Conservation (phyloP, 176 grass and related monocot species). For the Oropetium thomaeum region DNA sequence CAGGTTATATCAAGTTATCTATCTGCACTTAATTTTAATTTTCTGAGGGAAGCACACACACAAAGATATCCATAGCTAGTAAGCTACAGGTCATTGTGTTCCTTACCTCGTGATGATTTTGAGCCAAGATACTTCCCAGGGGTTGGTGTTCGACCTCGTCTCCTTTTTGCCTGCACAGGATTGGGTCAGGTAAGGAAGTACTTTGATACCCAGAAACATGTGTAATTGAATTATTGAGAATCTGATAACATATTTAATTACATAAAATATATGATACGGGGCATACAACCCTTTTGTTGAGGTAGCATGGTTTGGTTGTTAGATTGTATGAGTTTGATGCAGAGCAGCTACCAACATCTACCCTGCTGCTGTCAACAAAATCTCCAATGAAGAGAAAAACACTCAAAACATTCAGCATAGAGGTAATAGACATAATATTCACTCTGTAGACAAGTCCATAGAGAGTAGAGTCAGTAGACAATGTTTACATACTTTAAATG, state of each 20-base stretch:
- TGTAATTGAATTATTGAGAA: not conserved
- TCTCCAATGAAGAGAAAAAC: conserved; percentile 50
- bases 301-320: conserved; percentile 59
- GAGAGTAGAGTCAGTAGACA: not conserved
- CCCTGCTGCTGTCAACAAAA: conserved; percentile 62
- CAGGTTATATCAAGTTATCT: not conserved
- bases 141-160: conserved; percentile 63
- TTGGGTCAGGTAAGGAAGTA: not conserved
- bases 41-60: not conserved
- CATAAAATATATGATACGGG: conserved; percentile 40
- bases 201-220: not conserved
- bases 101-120: conserved; percentile 46
- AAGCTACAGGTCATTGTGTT: not conserved
- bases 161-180: conserved; percentile 67
- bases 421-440: conserved; percentile 25
- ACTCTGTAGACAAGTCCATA: not conserved
- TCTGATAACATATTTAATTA: conserved; percentile 7
- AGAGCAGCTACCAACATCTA: conserved; percentile 72
- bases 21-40: not conserved
- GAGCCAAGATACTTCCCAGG: conserved; percentile 78
- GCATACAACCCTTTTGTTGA: conserved; percentile 61
- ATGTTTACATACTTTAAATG: not conserved
- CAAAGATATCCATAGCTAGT: not conserved
- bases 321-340: conserved; percentile 65
- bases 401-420: conserved; percentile 44